Base-by-base conservation (phyloP, 257 asterid genomes). In the Nicotiana tabacum region DNA sequence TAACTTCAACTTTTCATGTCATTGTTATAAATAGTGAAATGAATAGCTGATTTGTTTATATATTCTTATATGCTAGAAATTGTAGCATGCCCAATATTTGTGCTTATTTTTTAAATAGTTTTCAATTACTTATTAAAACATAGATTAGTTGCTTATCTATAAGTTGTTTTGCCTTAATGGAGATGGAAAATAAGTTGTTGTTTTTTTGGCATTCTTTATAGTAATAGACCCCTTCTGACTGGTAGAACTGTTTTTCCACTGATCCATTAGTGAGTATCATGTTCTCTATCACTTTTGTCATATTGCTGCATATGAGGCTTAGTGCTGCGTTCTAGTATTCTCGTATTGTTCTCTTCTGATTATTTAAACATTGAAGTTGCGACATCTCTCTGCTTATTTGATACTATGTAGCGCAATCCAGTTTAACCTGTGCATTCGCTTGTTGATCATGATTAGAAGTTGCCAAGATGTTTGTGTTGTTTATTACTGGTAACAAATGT, bases 401-500 rank as follows among this genome's bases (percentile, higher is more conserved):
- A 72, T 72, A 46, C 60, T 72, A 72, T 21, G 7, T 72, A 46
- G 60, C 37, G 46, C 35, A 21, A 70, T 43, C 60, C 60, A 70
- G 60, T 72, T 43, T 72, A 72, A 72, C 21, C 60, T 70, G 58
- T 72, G 12, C 60, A 72, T 72, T 21, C 24, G 12, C 60, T 12
- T 72, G 77, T 55, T 69, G 65, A 53, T 80, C 57, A 58, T 78
- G 57, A 65, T 81, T 84, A 61, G 77, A 68, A 74, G 61, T 86
- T 84, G 21, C 77, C 70, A 87, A 43, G 85, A 66, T 86, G 86
- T 58, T 58, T 88, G 83, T 87, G 76, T 90, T 84, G 91, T 84
- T 86, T 90, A 85, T 85, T 90, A 78, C 83, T 83, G 84, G 91
- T 88, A 83, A 86, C 84, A 82, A 74, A 72, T 89, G 88, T 92